Evolutionary conservation across 2,329 filamentous ascomycete species (phyloP).

Genomic region (Sporothrix luriei): DNA sequence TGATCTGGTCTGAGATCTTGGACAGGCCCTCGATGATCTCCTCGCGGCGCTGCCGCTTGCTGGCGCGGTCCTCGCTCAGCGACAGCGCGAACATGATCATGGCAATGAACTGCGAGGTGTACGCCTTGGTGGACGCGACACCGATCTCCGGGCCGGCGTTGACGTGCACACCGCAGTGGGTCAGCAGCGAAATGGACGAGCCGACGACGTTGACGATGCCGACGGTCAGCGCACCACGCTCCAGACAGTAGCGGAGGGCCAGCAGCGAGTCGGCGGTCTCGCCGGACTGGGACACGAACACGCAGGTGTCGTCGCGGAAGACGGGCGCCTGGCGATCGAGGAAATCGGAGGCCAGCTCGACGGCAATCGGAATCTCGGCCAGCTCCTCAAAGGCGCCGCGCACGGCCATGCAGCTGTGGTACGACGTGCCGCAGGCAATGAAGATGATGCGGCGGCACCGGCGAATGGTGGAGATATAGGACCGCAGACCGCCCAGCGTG

Average conservation of each 20-base stretch:
- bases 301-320: slow-evolving; percentile 98
- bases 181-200: slow-evolving; percentile 95
- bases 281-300: slow-evolving; percentile 98
- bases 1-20: slow-evolving; percentile 88
- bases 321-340: slow-evolving; percentile 94
- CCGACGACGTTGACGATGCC: slow-evolving; percentile 99
- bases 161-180: slow-evolving; percentile 99
- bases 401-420: slow-evolving; percentile 99
- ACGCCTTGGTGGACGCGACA: slow-evolving; percentile 98
- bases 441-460: slow-evolving; percentile 97
- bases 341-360: slow-evolving; percentile 97
- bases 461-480: slow-evolving; percentile 95
- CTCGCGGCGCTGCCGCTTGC: slow-evolving; percentile 86
- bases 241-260: slow-evolving; percentile 96
- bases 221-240: slow-evolving; percentile 94
- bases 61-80: slow-evolving; percentile 92
- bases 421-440: slow-evolving; percentile 97
- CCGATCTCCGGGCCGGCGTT: slow-evolving; percentile 98
- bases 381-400: slow-evolving; percentile 97
- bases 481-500: slow-evolving; percentile 90
- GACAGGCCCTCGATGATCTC: slow-evolving; percentile 95
- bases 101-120: slow-evolving; percentile 98
- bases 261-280: slow-evolving; percentile 97
- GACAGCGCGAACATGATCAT: slow-evolving; percentile 99
- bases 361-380: slow-evolving; percentile 94